Conservation (phyloP, 768 basidiomycete species). For the Suillus alpinus region DNA sequence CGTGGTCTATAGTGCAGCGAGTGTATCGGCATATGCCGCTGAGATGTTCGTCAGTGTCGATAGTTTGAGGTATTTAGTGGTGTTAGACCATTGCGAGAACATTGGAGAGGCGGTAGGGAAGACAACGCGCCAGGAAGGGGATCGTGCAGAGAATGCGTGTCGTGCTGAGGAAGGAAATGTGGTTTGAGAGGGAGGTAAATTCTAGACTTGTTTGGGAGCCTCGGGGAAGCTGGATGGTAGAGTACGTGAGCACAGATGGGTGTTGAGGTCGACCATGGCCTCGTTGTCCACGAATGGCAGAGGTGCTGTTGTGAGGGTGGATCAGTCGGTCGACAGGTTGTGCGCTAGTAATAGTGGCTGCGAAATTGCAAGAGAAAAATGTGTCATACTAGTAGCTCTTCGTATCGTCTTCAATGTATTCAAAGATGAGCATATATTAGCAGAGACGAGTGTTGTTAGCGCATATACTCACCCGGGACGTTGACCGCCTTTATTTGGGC, state of each 20-base stretch:
- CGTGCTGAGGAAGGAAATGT: conserved; percentile 32
- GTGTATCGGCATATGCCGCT: conserved; percentile 21
- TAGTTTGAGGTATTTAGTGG: conserved; percentile 25
- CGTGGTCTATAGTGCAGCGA: conserved; percentile 9
- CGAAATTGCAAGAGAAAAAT: too few species aligned
- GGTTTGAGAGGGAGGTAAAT: conserved; percentile 38
- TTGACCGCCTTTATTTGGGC: too few species aligned
- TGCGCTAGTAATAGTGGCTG: too few species aligned
- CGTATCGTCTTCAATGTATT: too few species aligned
- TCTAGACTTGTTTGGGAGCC: conserved; percentile 26
- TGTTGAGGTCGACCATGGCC: conserved; percentile 22
- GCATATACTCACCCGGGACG: too few species aligned
- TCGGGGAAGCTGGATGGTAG: conserved; percentile 9
- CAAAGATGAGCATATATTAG: too few species aligned
- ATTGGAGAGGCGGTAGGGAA: conserved; percentile 34
- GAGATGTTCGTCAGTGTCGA: conserved; percentile 41
- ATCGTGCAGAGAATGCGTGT: conserved; percentile 41
- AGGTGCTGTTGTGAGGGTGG: conserved; percentile 3
- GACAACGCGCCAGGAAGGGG: conserved; percentile 39
- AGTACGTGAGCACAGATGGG: conserved; percentile 9
- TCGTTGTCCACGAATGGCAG: neutral
- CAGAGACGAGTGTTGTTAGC: too few species aligned
- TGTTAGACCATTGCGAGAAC: conserved; percentile 33
- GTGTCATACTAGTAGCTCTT: too few species aligned
- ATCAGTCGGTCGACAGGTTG: too few species aligned